A percentile compares a stretch with the other conserved stretches of the same genome.
phyloP scores from a whole-genome alignment of 805 yeast species.

The Ogataea methanolica region DNA sequence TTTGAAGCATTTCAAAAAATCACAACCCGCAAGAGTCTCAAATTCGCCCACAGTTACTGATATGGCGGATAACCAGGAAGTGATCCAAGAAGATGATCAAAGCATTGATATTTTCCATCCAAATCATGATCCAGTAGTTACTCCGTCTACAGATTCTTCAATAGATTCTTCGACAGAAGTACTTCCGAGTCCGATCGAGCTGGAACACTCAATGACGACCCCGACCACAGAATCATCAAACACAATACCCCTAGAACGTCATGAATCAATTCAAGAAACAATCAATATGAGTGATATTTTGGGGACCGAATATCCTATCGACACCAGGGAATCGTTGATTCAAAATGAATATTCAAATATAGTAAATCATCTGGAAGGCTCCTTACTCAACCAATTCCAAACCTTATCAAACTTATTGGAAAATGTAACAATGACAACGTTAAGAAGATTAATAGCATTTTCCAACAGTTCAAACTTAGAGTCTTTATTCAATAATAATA shows the following conservation, averaged over 20 bases:
- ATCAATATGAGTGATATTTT: too few relatives aligned
- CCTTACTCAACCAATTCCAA: slow-evolving; percentile 21
- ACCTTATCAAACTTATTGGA: slow-evolving; percentile 24
- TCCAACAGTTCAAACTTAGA: background rate
- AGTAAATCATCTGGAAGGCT: slow-evolving; percentile 4
- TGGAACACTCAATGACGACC: too few relatives aligned
- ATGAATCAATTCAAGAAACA: too few relatives aligned
- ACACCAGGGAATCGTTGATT: slow-evolving; percentile 2
- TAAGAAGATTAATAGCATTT: slow-evolving; percentile 18
- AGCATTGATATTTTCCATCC: too few relatives aligned
- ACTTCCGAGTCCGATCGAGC: too few relatives aligned
- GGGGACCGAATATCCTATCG: background rate
- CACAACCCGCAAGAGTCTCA: background rate
- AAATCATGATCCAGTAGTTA: too few relatives aligned
- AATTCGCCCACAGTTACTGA: background rate
- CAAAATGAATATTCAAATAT: slow-evolving; percentile 6
- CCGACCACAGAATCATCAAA: too few relatives aligned
- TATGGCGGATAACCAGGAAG: background rate
- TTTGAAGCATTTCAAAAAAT: slow-evolving; percentile 6
- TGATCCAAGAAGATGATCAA: background rate
- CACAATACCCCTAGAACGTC: too few relatives aligned
- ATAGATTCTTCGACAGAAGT: too few relatives aligned
- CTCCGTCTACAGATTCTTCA: too few relatives aligned
- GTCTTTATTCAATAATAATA: background rate
- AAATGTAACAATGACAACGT: slow-evolving; percentile 23